A percentile compares a stretch with the other conserved stretches of the same genome.
Evolutionary conservation across 2,329 filamentous ascomycete genomes (phyloP).

Genomic region (Pseudogymnoascus sp.): DNA sequence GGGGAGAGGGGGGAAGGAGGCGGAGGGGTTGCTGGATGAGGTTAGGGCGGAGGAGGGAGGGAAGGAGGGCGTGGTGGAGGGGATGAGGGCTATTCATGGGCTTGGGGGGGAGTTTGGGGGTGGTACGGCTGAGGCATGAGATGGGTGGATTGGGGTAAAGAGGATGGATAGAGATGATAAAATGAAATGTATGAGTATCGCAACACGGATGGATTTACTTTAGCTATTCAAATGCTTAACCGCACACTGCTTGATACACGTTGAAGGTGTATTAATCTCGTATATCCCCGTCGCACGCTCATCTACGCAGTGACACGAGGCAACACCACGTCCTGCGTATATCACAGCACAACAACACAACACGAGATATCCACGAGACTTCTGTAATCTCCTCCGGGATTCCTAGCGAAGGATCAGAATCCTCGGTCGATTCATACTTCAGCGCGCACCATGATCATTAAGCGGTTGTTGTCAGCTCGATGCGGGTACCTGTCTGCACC

Average conservation of each 20-base stretch:
- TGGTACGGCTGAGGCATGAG: background rate
- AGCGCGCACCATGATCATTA: background rate
- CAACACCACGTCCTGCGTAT: background rate
- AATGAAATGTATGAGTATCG: background rate
- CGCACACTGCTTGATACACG: background rate
- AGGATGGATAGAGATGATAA: background rate
- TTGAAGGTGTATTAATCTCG: background rate
- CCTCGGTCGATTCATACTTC: background rate
- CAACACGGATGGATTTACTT: background rate
- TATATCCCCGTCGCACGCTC: background rate
- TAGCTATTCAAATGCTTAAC: background rate
- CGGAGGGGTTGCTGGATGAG: constrained; percentile 12
- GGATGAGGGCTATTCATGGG: constrained; percentile 38
- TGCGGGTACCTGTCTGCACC: background rate
- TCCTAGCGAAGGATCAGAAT: background rate
- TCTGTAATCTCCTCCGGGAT: background rate
- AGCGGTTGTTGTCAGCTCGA: background rate
- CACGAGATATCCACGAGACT: background rate
- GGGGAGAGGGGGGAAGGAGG: constrained; percentile 31
- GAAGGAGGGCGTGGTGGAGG: constrained; percentile 26
- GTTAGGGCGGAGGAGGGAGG: constrained; percentile 25
- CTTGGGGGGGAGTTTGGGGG: background rate
- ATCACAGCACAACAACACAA: background rate
- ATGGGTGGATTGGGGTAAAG: background rate
- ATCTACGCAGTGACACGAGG: background rate